These are phyloP conservation scores for Penicillium soppii DNA, from an alignment of 495 filamentous ascomycete genomes.

Conservation along the genomic window DNA sequence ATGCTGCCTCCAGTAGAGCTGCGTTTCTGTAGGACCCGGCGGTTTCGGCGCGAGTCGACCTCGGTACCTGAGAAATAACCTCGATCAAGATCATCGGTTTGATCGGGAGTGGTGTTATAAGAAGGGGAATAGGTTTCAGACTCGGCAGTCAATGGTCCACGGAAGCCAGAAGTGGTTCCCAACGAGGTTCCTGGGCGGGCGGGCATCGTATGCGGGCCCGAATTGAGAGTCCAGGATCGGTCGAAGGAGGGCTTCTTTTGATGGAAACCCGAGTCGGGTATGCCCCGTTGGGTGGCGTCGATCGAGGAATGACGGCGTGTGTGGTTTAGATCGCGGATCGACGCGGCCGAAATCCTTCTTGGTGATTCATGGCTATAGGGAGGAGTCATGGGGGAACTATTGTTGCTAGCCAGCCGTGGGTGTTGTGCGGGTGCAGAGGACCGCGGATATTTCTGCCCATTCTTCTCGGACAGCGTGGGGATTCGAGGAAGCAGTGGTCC, in stretches of 20 bases:
- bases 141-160: slow-evolving; percentile 22
- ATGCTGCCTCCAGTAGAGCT: slow-evolving; percentile 51
- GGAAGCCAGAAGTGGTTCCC: slow-evolving; percentile 27
- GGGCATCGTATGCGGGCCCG: slow-evolving; percentile 29
- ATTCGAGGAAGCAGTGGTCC: slow-evolving; percentile 60
- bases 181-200: slow-evolving; percentile 39
- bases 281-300: slow-evolving; percentile 53
- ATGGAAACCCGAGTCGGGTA: slow-evolving; percentile 42
- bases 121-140: slow-evolving; percentile 22
- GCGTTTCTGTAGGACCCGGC: slow-evolving; percentile 81
- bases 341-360: slow-evolving; percentile 72
- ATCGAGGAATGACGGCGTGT: slow-evolving; percentile 85
- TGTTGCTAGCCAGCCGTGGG: slow-evolving; percentile 35
- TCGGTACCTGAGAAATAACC: slow-evolving; percentile 95
- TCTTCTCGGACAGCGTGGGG: slow-evolving; percentile 51
- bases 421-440: slow-evolving; percentile 32
- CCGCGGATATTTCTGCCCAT: slow-evolving; percentile 24
- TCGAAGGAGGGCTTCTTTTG: slow-evolving; percentile 89
- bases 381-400: slow-evolving; percentile 34
- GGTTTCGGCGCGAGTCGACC: slow-evolving; percentile 63
- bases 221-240: slow-evolving; percentile 80
- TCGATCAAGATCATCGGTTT: slow-evolving; percentile 66
- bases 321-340: slow-evolving; percentile 79
- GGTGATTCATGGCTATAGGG: slow-evolving; percentile 55
- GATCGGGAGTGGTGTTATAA: slow-evolving; percentile 27